Percentiles rank a stretch among this genome's conserved stretches.
phyloP scores from a whole-genome alignment of 352 stramenopile species.

The Phytopythium chamaehyphon region DNA sequence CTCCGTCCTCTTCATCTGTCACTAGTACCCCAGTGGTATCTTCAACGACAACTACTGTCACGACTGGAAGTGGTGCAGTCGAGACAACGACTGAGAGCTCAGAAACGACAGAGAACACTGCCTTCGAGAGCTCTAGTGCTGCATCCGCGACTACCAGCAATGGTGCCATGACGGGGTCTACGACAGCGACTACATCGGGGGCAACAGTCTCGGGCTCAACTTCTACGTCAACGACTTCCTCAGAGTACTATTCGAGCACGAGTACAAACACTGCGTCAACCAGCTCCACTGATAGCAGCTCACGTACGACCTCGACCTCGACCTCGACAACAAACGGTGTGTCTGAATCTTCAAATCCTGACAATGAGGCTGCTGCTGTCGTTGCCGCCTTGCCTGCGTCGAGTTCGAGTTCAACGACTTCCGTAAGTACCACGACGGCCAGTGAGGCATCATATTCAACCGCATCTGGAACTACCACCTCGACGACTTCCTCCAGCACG shows the following conservation, averaged over 20 bases:
- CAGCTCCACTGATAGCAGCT: constrained; percentile 2
- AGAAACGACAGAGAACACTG: constrained; percentile 1
- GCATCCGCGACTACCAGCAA: not conserved
- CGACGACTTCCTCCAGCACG: constrained; percentile 3
- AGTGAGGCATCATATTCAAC: not conserved
- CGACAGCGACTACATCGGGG: constrained; percentile 1
- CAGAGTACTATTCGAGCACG: constrained; percentile 7
- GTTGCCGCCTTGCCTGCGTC: not conserved
- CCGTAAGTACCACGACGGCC: not conserved
- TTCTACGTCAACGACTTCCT: constrained; percentile 5
- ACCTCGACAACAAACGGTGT: not conserved
- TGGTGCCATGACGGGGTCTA: not conserved
- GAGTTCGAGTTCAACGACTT: not conserved
- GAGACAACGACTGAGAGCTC: not conserved
- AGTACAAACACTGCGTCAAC: constrained; percentile 4
- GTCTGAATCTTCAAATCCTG: not conserved
- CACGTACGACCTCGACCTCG: constrained; percentile 1
- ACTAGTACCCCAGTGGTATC: too few relatives aligned
- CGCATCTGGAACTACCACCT: not conserved
- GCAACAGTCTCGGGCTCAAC: too few relatives aligned
- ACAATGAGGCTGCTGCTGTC: not conserved
- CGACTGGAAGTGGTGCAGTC: not conserved
- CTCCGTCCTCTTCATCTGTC: too few relatives aligned
- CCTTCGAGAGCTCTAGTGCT: not conserved
- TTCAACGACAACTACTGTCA: not conserved